Evolutionary conservation across 148 eudicot genomes (phyloP).

Genomic region (Diospyros lotus): DNA sequence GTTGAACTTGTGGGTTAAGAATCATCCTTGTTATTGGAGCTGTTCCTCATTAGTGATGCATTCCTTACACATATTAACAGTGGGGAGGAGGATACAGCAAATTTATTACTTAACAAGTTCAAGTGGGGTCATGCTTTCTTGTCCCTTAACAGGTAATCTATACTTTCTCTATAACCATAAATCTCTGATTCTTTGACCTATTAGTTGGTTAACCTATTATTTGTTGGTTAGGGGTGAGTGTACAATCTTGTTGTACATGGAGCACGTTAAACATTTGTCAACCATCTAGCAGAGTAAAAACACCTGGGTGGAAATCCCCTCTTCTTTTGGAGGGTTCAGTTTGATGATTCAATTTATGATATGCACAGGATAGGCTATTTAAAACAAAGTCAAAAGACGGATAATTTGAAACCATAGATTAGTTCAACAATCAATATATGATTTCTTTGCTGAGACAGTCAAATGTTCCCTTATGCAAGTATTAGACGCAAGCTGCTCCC

Average conservation of each 20-base stretch:
- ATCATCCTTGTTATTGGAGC: too few relatives aligned
- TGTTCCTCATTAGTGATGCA: background rate
- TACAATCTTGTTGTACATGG: background rate
- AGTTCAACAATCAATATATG: background rate
- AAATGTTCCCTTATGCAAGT: background rate
- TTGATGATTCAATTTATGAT: background rate
- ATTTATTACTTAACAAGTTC: slow-evolving; percentile 78
- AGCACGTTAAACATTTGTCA: background rate
- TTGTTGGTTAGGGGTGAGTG: background rate
- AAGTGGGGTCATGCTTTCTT: slow-evolving; percentile 99
- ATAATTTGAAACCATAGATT: too few relatives aligned
- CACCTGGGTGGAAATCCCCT: background rate
- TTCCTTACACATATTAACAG: slow-evolving; percentile 22
- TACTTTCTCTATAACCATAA: background rate
- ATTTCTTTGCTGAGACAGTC: background rate
- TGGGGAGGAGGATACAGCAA: slow-evolving; percentile 84
- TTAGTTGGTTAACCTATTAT: background rate
- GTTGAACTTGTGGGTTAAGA: background rate
- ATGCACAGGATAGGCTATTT: background rate
- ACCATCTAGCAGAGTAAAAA: slow-evolving; percentile 2
- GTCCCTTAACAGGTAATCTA: slow-evolving; percentile 71
- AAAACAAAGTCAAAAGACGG: background rate
- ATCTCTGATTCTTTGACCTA: background rate
- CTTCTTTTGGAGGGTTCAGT: background rate
- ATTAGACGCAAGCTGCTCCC: background rate